Conservation (phyloP, 192 early-diverging fungal genomes). For the Borealophlyctis nickersoniae region DNA sequence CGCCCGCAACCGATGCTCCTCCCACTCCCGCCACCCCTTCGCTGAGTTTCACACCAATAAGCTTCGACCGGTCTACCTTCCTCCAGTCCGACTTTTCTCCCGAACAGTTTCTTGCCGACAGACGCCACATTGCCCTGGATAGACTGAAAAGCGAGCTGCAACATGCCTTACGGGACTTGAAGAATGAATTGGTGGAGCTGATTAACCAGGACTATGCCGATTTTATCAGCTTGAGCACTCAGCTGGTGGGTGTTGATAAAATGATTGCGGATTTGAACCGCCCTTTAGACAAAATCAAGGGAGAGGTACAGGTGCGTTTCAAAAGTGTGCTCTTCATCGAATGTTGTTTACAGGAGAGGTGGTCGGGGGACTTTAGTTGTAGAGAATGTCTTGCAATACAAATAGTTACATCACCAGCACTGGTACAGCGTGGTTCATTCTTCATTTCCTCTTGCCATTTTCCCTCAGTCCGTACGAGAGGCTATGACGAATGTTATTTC, state of each 20-base stretch:
- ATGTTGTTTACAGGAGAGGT: no score
- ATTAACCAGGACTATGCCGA: conserved; percentile 78
- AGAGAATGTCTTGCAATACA: no score
- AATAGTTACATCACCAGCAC: no score
- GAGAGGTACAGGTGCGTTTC: conserved; percentile 56
- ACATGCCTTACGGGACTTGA: conserved; percentile 54
- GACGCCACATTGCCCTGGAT: conserved; percentile 67
- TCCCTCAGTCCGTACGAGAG: conserved; percentile 45
- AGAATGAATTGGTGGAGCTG: conserved; percentile 72
- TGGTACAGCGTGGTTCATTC: no score
- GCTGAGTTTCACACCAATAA: conserved; percentile 16
- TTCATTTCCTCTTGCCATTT: not conserved
- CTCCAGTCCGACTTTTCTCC: conserved; percentile 41
- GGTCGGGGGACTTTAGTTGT: no score
- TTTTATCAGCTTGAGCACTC: conserved; percentile 77
- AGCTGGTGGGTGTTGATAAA: conserved; percentile 69
- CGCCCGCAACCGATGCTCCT: no score
- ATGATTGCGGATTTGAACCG: conserved; percentile 58
- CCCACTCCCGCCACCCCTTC: no score
- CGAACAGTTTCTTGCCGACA: conserved; percentile 59
- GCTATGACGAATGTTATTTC: conserved; percentile 52
- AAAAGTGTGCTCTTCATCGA: no score
- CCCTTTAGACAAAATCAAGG: conserved; percentile 60
- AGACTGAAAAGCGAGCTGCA: conserved; percentile 61
- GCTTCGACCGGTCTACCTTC: conserved; percentile 24